Base-by-base conservation (phyloP, 2,329 filamentous ascomycete species). In the Huntiella moniliformis region DNA sequence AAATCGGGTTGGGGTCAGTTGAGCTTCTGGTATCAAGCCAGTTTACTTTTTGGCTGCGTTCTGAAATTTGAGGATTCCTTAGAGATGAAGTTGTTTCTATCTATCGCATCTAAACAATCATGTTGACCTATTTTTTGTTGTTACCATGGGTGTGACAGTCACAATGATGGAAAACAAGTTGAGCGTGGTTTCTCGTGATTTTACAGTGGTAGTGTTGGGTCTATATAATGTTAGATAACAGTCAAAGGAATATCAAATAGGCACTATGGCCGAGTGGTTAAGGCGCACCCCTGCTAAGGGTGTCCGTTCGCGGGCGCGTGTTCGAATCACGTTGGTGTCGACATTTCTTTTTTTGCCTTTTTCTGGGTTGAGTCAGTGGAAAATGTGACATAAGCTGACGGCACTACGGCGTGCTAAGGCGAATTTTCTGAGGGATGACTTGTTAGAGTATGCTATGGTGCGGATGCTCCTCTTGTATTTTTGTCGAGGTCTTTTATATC, bases 321-420 rank as follows among this genome's bases (percentile, higher is more conserved):
- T 49, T 49, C 47, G 47, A 49, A 49, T 49, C 47, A 49, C 47
- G 47, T 49, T 45, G 47, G 47, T 49, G 47, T 49, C 47, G 47
- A 38, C 22, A 45, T 45, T 35, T 28, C 35, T 45, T 48, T 48
- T 41, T 44, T 22, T n/a, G 8, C 11, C 5, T 34, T 42, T 22
- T 17, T 40, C 7, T 28, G 4, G 22, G 22, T 28, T 28, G 22
- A 28, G 22, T 28, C 22, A 28, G 22, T 28, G 22, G 22, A 28
- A 28, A 28, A 28, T 28, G 22, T 28, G 22, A 28, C 22, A 28
- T 10, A 28, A 28, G 22, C 22, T 28, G 22, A 28, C 22, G 22
- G 22, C 22, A 28, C 22, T 28, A 28, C 22, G 22, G 22, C 22
- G 22, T 28, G 22, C 22, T 28, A 28, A 28, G 2, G 22, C 10